Percentiles rank a stretch among this genome's conserved stretches.
Conservation (phyloP, 2,329 filamentous ascomycete species). For the Fusarium anguioides region DNA sequence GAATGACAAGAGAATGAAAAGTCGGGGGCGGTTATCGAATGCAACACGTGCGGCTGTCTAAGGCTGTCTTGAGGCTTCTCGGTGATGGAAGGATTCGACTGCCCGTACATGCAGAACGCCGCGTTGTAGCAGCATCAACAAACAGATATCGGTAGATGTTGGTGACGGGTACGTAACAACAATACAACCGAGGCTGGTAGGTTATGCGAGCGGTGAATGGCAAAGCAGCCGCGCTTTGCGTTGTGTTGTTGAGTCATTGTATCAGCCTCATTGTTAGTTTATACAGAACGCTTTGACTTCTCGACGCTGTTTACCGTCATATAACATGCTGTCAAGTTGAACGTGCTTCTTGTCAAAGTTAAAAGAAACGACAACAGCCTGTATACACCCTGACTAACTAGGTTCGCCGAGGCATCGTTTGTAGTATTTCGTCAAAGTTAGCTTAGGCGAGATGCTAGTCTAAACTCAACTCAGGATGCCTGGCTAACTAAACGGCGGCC, state of each 20-base stretch:
- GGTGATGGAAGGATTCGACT: background rate
- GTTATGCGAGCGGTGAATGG: constrained; percentile 2
- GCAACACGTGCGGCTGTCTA: constrained; percentile 21
- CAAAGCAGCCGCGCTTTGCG: constrained; percentile 32
- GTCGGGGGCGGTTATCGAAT: background rate
- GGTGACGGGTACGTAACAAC: background rate
- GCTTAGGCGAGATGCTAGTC: constrained; percentile 19
- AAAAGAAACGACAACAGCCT: background rate
- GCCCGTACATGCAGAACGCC: background rate
- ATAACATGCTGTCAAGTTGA: background rate
- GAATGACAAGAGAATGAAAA: constrained; percentile 12
- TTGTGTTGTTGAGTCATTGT: background rate
- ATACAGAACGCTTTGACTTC: constrained; percentile 7
- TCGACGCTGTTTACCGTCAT: background rate
- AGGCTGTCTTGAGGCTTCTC: constrained; percentile 9
- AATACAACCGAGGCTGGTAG: background rate
- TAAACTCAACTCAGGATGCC: constrained; percentile 22
- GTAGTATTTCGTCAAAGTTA: constrained; percentile 4
- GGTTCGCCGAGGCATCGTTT: background rate
- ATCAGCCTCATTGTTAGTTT: background rate
- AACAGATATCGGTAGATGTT: constrained; percentile 7
- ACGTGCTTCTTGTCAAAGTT: background rate
- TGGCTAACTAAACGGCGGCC: background rate
- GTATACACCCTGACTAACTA: background rate
- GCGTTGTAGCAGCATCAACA: background rate